Percentiles rank a stretch among this genome's conserved stretches.
These are phyloP conservation scores for Caryopteris hybrid DNA, from an alignment of 305 asterid genomes.

Conservation along the genomic window DNA sequence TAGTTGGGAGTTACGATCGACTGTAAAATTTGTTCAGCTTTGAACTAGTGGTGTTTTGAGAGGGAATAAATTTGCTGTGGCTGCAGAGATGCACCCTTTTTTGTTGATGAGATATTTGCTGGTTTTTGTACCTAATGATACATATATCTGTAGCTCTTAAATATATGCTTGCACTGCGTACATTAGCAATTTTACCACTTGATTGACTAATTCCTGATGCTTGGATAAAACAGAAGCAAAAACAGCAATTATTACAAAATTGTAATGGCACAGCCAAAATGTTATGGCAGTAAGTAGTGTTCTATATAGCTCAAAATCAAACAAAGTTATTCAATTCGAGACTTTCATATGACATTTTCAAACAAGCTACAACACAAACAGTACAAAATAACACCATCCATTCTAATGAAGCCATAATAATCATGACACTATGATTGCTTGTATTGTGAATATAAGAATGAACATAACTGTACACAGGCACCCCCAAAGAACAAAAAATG, in stretches of 20 bases:
- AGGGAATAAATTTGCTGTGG: slow-evolving; percentile 27
- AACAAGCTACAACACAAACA: too few species aligned
- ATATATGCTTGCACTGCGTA: not conserved
- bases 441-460: too few species aligned
- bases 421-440: too few species aligned
- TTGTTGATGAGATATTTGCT: slow-evolving; percentile 7
- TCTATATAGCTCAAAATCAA: too few species aligned
- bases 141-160: not conserved
- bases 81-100: slow-evolving; percentile 9
- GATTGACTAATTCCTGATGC: not conserved
- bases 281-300: too few species aligned
- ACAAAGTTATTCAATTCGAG: too few species aligned
- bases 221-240: not conserved
- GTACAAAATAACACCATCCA: too few species aligned
- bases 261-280: not conserved
- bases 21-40: not conserved
- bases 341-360: too few species aligned
- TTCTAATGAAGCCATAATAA: too few species aligned
- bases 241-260: too few species aligned
- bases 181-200: not conserved
- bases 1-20: not conserved
- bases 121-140: not conserved
- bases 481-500: too few species aligned
- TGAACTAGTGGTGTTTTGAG: not conserved
- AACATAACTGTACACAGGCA: too few species aligned